Percentiles rank a stretch among this genome's conserved stretches.
phyloP scores from a whole-genome alignment of 768 basidiomycete genomes.

The Hygrocybe punicea region DNA sequence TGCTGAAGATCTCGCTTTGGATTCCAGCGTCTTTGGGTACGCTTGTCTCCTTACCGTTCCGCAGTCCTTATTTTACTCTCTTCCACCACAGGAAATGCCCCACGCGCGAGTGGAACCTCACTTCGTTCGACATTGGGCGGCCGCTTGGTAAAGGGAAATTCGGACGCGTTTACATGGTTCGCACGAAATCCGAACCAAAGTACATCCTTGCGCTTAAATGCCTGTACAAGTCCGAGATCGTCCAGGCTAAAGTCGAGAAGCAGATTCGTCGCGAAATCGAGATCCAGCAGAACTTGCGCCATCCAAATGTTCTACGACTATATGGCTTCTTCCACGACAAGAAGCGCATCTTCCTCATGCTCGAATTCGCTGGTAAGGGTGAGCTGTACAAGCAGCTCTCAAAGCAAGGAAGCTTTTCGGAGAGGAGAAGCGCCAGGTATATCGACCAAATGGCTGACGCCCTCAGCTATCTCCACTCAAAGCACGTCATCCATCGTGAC shows the following conservation, averaged over 20 bases:
- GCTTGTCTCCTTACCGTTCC: constrained; percentile 18
- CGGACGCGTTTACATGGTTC: constrained; percentile 97
- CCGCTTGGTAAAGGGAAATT: constrained; percentile 99
- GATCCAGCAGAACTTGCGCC: constrained; percentile 93
- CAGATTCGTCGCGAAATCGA: constrained; percentile 97
- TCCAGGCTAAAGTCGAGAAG: constrained; percentile 88
- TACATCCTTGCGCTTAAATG: constrained; percentile 97
- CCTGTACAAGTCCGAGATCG: constrained; percentile 94
- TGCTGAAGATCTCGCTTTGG: constrained; percentile 76
- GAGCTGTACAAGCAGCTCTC: constrained; percentile 95
- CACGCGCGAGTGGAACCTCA: constrained; percentile 81
- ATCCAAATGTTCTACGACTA: constrained; percentile 89
- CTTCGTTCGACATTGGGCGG: constrained; percentile 89
- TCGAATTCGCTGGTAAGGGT: constrained; percentile 96
- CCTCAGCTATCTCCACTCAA: constrained; percentile 82
- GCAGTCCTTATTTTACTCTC: not conserved
- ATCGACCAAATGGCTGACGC: constrained; percentile 99
- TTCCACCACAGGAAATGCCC: constrained; percentile 50
- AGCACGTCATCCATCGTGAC: constrained; percentile 98
- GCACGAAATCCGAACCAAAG: constrained; percentile 81
- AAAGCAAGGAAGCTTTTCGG: constrained; percentile 81
- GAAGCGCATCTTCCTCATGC: constrained; percentile 96
- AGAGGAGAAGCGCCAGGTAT: constrained; percentile 84
- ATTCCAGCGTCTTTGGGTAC: constrained; percentile 71
- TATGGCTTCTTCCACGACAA: constrained; percentile 99